These are phyloP conservation scores for Starmerella cellae DNA, from an alignment of 805 yeast genomes.

Conservation along the genomic window DNA sequence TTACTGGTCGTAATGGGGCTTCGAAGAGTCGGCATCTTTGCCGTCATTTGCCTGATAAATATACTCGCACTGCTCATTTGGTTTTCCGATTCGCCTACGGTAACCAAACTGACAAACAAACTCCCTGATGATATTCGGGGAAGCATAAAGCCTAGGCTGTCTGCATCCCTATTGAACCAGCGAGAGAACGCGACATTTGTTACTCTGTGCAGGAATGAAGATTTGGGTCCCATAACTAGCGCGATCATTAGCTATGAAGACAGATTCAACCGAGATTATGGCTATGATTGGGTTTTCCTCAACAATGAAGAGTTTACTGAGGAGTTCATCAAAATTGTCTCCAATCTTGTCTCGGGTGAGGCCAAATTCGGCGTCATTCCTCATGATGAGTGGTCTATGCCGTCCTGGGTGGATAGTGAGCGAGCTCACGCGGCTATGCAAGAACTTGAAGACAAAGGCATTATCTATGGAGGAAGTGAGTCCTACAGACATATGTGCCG, in stretches of 20 bases:
- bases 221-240: conserved; percentile 58
- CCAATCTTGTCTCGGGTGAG: conserved; percentile 40
- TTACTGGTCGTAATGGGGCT: no score
- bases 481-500: conserved; percentile 94
- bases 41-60: neutral
- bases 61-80: neutral
- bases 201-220: conserved; percentile 70
- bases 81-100: neutral
- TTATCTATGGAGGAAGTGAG: conserved; percentile 71
- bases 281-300: conserved; percentile 83
- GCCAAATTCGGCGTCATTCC: conserved; percentile 64
- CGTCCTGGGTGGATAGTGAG: conserved; percentile 33
- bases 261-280: conserved; percentile 86
- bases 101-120: neutral
- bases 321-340: conserved; percentile 45
- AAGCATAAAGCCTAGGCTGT: neutral
- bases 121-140: neutral
- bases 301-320: conserved; percentile 66
- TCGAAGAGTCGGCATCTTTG: no score
- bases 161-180: neutral
- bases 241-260: conserved; percentile 67
- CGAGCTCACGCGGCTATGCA: conserved; percentile 46
- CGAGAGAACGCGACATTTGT: conserved; percentile 72
- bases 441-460: conserved; percentile 68
- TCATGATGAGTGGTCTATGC: conserved; percentile 57